Percentiles rank a stretch among this genome's conserved stretches.
phyloP scores from a whole-genome alignment of 1,284 basidiomycete species.

The Sanghuangporus baumii region DNA sequence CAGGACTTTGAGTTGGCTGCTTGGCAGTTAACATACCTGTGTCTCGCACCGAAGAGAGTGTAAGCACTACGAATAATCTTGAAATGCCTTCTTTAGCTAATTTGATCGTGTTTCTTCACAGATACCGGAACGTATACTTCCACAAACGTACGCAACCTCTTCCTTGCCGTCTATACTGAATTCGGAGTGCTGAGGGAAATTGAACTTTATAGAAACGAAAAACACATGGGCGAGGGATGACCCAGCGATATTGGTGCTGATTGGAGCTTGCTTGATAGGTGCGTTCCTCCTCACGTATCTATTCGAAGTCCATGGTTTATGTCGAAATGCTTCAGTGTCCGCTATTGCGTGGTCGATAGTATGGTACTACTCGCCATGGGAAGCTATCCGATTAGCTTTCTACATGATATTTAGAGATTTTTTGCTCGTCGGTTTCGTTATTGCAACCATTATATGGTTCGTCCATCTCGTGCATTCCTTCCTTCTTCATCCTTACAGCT shows the following conservation, averaged over 20 bases:
- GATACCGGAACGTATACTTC: conserved; percentile 88
- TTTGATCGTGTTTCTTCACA: conserved; percentile 26
- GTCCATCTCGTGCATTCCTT: not conserved
- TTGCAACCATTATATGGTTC: conserved; percentile 76
- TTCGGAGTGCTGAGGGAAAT: not conserved
- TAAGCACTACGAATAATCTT: conserved; percentile 39
- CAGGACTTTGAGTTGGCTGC: conserved; percentile 94
- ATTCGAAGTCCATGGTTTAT: not conserved
- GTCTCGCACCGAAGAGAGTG: conserved; percentile 86
- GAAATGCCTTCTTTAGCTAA: conserved; percentile 8
- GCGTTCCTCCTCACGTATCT: conserved; percentile 23
- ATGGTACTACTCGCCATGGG: conserved; percentile 58
- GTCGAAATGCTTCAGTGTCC: conserved; percentile 43
- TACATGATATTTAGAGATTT: conserved; percentile 88
- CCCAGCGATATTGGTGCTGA: conserved; percentile 85
- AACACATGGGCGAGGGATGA: conserved; percentile 97
- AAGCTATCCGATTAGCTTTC: conserved; percentile 59
- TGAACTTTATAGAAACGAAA: conserved; percentile 73
- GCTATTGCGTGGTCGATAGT: conserved; percentile 83
- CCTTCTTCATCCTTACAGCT: not conserved
- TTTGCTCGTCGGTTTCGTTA: conserved; percentile 66
- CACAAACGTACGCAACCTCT: conserved; percentile 65
- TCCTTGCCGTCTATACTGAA: conserved; percentile 1
- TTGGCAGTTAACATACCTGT: conserved; percentile 91
- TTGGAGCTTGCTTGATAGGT: conserved; percentile 74